phyloP scores from a whole-genome alignment of 2,329 filamentous ascomycete genomes.

The Dactylonectria macrodidyma region DNA sequence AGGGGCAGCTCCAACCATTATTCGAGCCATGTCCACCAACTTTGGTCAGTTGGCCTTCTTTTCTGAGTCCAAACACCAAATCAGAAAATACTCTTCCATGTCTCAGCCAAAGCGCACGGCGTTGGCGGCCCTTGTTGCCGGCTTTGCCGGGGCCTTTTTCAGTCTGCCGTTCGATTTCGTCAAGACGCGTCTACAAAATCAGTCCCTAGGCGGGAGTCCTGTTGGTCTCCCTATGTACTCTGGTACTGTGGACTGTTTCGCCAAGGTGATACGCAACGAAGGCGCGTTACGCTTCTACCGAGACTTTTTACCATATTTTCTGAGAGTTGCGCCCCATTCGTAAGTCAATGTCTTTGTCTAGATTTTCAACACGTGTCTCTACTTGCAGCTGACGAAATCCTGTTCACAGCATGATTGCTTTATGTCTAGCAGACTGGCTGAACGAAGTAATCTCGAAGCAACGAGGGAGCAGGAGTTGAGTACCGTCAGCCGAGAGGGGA shows the following conservation, averaged over 20 bases:
- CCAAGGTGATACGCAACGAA: slow-evolving; percentile 76
- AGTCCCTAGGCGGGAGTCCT: slow-evolving; percentile 55
- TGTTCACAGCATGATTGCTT: not conserved
- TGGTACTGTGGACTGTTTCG: slow-evolving; percentile 76
- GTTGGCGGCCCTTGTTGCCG: slow-evolving; percentile 75
- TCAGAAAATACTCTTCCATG: slow-evolving; percentile 51
- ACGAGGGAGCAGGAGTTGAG: too few species aligned
- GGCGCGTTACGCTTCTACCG: slow-evolving; percentile 78
- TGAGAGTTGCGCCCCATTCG: slow-evolving; percentile 79
- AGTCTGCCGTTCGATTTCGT: slow-evolving; percentile 81
- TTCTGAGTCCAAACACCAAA: slow-evolving; percentile 38
- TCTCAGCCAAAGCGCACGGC: slow-evolving; percentile 70
- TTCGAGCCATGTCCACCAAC: slow-evolving; percentile 41
- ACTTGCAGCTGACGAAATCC: not conserved
- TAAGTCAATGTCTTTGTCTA: slow-evolving; percentile 44
- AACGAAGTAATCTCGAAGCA: too few species aligned
- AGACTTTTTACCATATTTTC: slow-evolving; percentile 79
- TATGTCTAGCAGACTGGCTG: not conserved
- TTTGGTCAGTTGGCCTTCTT: slow-evolving; percentile 42
- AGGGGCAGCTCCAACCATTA: slow-evolving; percentile 34
- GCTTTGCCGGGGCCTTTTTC: slow-evolving; percentile 80
- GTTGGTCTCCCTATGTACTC: slow-evolving; percentile 73
- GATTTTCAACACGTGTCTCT: not conserved
- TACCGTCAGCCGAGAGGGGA: too few species aligned
- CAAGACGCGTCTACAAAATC: slow-evolving; percentile 80